Conservation (phyloP, 2,329 filamentous ascomycete genomes). For the Bipolaris zeicola region DNA sequence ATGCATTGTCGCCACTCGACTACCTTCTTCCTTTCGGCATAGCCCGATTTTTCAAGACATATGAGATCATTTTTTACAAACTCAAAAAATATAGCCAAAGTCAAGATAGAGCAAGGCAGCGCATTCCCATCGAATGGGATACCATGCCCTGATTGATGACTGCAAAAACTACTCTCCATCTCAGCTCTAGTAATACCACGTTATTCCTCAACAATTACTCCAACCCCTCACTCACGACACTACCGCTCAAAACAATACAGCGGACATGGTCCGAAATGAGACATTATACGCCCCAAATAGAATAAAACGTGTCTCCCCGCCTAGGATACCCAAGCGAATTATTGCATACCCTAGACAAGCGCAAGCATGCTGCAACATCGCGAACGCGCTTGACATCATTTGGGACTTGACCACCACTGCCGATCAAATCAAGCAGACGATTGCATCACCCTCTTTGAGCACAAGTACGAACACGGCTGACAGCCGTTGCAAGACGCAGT, state of each 20-base stretch:
- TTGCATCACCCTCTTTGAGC: conserved; percentile 4
- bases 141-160: too few species aligned
- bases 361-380: too few species aligned
- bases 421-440: not conserved
- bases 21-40: too few species aligned
- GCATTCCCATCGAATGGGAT: too few species aligned
- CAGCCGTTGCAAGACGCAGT: conserved; percentile 5
- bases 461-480: not conserved
- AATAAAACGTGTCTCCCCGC: not conserved
- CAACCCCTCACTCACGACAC: not conserved
- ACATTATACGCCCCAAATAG: not conserved
- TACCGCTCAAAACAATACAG: not conserved
- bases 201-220: not conserved
- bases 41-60: too few species aligned
- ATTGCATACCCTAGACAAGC: not conserved
- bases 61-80: too few species aligned
- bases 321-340: conserved; percentile 1
- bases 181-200: not conserved
- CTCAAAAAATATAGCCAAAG: too few species aligned
- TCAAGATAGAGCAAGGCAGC: too few species aligned
- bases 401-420: not conserved
- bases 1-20: too few species aligned
- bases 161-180: too few species aligned
- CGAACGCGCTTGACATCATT: conserved; percentile 12
- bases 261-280: not conserved